Base-by-base conservation (phyloP, 495 filamentous ascomycete species). In the Xeromyces bisporus region DNA sequence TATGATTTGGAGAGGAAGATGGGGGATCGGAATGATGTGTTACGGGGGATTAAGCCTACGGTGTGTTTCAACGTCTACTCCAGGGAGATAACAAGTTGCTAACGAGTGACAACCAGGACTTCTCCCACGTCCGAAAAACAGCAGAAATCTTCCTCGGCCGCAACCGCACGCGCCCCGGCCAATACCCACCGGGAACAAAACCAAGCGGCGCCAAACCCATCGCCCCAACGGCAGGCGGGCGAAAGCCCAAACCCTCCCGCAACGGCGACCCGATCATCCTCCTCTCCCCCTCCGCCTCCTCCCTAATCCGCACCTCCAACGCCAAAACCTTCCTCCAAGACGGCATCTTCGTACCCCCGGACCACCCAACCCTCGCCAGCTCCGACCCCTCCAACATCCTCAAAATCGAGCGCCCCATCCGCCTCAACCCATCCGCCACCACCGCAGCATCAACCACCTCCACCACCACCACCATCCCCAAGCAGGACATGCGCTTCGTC, bases 241-340 rank as follows among this genome's bases (percentile, higher is more conserved):
- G 46, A 18, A 53, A 55, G 13, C 62, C 69, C 43, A 69, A 67
- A 34, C 53, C 66, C 33, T 53, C 54, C 45, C 67, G 69, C 9
- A 73, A 82, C 21, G 71, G 73, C 29, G 85, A 97, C 47, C 91
- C 91, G 13, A 99, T 99, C 55, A 93, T 99, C 58, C 73, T 99
- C 9, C 76, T 99, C 44, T 96, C 91, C 2, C 89, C 91, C n/a
- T 94, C 86, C 17, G 91, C 91, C 18, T 93, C 85, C 13, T 87
- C 87, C 6, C 78, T 96, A 28, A 80, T 99, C n/a, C 80, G 83
- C 53, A 84, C 94, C 77, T 75, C 80, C 14, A 99, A 99, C 55
- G 83, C 92, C 57, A 91, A 92, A 40, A 73, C 80, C 25, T 99
- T 99, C 68, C 82, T 99, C 37, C 75, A 87, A 51, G 66, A 69